These are phyloP conservation scores for Silybum marianum DNA, from an alignment of 129 eudicot species.

Conservation along the genomic window DNA sequence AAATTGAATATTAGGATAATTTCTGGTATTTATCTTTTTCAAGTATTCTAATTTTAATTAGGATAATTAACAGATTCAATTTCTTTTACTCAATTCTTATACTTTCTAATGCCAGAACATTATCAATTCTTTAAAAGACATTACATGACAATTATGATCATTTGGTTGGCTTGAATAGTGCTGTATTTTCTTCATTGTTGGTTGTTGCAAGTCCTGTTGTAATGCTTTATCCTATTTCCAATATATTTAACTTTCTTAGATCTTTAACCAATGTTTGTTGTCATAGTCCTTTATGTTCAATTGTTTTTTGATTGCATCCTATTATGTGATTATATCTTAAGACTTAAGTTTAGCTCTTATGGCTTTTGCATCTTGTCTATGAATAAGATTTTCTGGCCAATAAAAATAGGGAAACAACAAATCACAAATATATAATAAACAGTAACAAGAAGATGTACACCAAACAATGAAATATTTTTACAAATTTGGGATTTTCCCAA, in stretches of 20 bases:
- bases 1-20: not conserved
- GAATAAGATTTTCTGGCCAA: not conserved
- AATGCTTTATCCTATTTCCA: not conserved
- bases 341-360: not conserved
- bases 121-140: not conserved
- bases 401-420: not conserved
- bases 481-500: constrained; percentile 4
- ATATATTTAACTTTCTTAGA: not conserved
- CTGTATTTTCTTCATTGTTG: not conserved
- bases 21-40: not conserved
- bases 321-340: not conserved
- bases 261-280: not conserved
- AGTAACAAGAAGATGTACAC: not conserved
- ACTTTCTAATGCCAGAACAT: not conserved
- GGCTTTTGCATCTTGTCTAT: not conserved
- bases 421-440: not conserved
- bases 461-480: not conserved
- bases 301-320: not conserved
- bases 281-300: not conserved
- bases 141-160: not conserved
- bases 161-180: not conserved
- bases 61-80: not conserved
- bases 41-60: not conserved
- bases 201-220: not conserved
- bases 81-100: not conserved